Conservation (phyloP, 352 stramenopile species). For the Phytophthora pisi region DNA sequence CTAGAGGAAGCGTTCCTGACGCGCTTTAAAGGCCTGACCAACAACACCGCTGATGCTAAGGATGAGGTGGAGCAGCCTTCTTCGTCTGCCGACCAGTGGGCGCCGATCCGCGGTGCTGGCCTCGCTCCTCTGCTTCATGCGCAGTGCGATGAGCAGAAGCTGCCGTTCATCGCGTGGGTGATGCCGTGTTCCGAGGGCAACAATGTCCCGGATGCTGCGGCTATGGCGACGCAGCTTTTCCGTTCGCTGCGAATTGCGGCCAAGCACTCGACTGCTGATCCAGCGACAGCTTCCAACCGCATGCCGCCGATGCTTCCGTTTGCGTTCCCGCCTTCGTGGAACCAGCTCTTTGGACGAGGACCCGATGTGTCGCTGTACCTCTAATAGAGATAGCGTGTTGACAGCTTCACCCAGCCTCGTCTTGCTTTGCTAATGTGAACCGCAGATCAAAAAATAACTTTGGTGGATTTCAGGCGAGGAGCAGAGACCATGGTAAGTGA, state of each 20-base stretch:
- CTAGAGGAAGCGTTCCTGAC: slow-evolving; percentile 44
- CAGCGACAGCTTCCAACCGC: slow-evolving; percentile 12
- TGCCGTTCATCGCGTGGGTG: slow-evolving; percentile 63
- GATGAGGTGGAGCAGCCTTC: slow-evolving; percentile 13
- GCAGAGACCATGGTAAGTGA: slow-evolving; percentile 20
- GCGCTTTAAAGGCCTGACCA: slow-evolving; percentile 45
- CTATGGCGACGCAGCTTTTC: slow-evolving; percentile 58
- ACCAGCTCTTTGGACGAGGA: slow-evolving; percentile 65
- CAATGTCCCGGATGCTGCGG: slow-evolving; percentile 76
- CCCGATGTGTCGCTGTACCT: slow-evolving; percentile 63
- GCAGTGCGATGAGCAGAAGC: slow-evolving; percentile 37
- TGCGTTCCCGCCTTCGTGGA: slow-evolving; percentile 64
- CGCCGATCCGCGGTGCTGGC: slow-evolving; percentile 57
- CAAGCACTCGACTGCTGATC: slow-evolving; percentile 20
- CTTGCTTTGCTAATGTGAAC: slow-evolving; percentile 2
- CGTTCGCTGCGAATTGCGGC: slow-evolving; percentile 41
- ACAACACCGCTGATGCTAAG: slow-evolving; percentile 1
- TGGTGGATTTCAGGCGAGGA: neutral
- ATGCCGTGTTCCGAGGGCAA: slow-evolving; percentile 81
- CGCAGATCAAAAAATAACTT: slow-evolving; percentile 8
- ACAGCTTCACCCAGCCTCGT: slow-evolving; percentile 7
- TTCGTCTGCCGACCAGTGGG: slow-evolving; percentile 40
- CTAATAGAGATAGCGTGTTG: slow-evolving; percentile 37
- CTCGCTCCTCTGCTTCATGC: slow-evolving; percentile 59
- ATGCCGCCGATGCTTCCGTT: slow-evolving; percentile 39